Evolutionary conservation across 148 eudicot species (phyloP).

Genomic region (Vaccinium darrowii): DNA sequence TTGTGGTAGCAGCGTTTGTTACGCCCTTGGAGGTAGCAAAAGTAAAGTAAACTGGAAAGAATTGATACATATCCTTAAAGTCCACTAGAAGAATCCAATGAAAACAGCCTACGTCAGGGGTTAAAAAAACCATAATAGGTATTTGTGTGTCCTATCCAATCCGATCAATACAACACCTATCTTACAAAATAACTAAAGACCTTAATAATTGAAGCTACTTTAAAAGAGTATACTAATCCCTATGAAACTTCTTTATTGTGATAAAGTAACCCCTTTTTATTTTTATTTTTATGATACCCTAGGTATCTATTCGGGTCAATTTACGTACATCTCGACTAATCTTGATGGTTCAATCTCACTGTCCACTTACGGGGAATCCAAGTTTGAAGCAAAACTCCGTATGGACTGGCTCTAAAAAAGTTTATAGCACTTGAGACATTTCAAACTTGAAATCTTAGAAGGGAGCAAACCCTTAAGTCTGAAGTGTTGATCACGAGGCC

Average conservation of each 20-base stretch:
- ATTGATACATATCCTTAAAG: conserved; percentile 10
- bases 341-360: no score
- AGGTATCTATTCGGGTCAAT: no score
- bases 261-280: not conserved
- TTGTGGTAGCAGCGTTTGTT: not conserved
- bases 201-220: conserved; percentile 7
- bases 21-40: conserved; percentile 6
- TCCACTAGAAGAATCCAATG: conserved; percentile 18
- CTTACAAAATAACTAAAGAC: not conserved
- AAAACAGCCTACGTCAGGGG: not conserved
- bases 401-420: no score
- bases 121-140: not conserved
- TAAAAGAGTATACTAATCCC: conserved; percentile 13
- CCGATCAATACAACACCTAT: not conserved
- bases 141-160: not conserved
- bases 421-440: no score
- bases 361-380: no score
- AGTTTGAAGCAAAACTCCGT: no score
- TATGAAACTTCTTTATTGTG: conserved; percentile 5
- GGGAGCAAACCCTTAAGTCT: no score
- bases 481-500: no score
- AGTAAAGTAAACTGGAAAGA: not conserved
- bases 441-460: no score
- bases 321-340: no score
- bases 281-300: no score